Base-by-base conservation (phyloP, 2,329 filamentous ascomycete species). In the Dactylellina haptotyla region DNA sequence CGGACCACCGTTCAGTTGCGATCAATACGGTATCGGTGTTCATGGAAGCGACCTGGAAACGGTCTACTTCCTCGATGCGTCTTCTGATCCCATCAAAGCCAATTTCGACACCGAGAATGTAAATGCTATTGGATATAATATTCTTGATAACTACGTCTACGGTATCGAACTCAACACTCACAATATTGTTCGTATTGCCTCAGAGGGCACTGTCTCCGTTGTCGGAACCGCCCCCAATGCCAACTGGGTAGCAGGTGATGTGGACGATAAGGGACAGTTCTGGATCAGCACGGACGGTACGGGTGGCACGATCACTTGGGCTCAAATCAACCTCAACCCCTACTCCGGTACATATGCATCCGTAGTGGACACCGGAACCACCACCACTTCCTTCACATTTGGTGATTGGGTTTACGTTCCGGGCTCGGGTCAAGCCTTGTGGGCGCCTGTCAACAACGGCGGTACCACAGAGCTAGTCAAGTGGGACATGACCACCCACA, bases 61-160 rank as follows among this genome's bases (percentile, higher is more conserved):
- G 16, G 18, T 62, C 6, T 18, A 62, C 26, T 16, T 43, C 10
- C n/a, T n/a, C n/a, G n/a, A n/a, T n/a, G n/a, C n/a, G 2, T 37
- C n/a, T 5, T 51, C 43, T 5, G 20, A n/a, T 26, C 30, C 28
- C 16, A 20, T 62, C 23, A 62, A 26, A 12, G 18, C 45, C 2
- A 26, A 39, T 5, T 20, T 62, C 14, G 23, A 34, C 41, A 23
- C 16, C 8, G 30, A 4, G 1, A 25, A 41, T 18, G 45, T 41
- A 28, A 62, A 51, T 20, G 30, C 45, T 1, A 62, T 62, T 6
- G 59, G 59, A 12, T 62, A 63, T 23, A 63, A 63, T 26, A 14
- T 34, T 10, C n/a, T 54, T 4, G 59, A 63, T 18, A 43, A 63
- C 26, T 63, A 63, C 23, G 18, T 63, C 12, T 53, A 53, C 32